Evolutionary conservation across 306 rosid genomes (phyloP), one percentile per base, ranked within the genome.

Genomic region (Sophora flavescens): DNA sequence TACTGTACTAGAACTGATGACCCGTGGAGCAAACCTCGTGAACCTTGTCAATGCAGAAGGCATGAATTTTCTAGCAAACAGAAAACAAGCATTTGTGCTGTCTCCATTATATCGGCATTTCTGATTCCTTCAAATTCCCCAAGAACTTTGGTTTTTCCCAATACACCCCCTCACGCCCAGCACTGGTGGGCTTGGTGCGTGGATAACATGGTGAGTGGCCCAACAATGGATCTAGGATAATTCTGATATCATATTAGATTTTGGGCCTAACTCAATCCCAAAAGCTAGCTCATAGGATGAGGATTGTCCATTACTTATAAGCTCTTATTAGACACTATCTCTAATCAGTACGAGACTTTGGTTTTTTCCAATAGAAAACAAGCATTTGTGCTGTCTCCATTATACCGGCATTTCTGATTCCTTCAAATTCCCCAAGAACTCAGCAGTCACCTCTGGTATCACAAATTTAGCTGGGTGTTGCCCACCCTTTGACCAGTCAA

Each of bases 11-110:
- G 56, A 87, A 86, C 2, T 82, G 81, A 92, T 86, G 71, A 90
- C 74, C 69, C 18, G 3, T 8, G 92, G 89, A 47, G 92, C 91
- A 76, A 83, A 45, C 50, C 41, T 77, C 65, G 88, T 35, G 22
- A 22, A 1, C 77, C 88, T 81, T 1, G 78, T 71, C 81, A 90
- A 82, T 1, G 91, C 67, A 52, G 80, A 15, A 36, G 77, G 85
- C 59, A 80, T 75, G 85, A 91, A 91, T 81, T 91, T 91, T 79
- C 97, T 83, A 0, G 92, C 97, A 86, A 91, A 91, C 63, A 91
- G 74, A 74, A 56, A 86, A 63, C 97, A 91, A 48, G 64, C 26
- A 32, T 88, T 72, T 8, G 83, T 80, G 38, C 50, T 58, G 0
- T 75, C 70, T 16, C 78, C 88, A 77, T 84, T 86, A 61, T 87